A percentile compares a stretch with the other conserved stretches of the same genome.
Evolutionary conservation across 2,329 filamentous ascomycete species (phyloP).

Genomic region (Metarhizium anisopliae): DNA sequence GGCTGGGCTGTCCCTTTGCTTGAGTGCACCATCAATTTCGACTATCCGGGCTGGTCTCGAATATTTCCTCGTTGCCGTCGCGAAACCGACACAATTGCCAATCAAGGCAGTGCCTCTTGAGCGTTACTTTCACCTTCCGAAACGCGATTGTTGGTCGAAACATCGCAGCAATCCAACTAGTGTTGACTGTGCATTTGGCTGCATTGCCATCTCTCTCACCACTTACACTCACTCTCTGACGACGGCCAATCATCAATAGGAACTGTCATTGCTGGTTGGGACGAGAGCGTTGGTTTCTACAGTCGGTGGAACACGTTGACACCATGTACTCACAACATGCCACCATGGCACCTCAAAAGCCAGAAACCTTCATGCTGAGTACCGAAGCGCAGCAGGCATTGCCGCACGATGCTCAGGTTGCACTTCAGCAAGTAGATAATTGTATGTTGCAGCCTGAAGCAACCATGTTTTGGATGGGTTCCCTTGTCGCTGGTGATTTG

Average conservation of each 20-base stretch:
- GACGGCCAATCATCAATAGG: neutral
- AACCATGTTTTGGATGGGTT: neutral
- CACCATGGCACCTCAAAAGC: conserved; percentile 89
- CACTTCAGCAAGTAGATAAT: conserved; percentile 96
- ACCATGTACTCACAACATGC: conserved; percentile 76
- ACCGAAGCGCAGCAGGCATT: conserved; percentile 94
- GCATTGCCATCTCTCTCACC: neutral
- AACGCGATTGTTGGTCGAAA: neutral
- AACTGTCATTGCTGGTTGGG: neutral
- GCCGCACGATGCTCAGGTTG: conserved; percentile 92
- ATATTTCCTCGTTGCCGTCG: conserved; percentile 19
- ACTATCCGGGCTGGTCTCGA: conserved; percentile 41
- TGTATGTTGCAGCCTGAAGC: conserved; percentile 45
- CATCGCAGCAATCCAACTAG: neutral
- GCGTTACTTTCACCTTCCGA: neutral
- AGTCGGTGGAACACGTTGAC: conserved; percentile 15
- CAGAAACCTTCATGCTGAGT: conserved; percentile 97
- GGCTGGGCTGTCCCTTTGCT: conserved; percentile 20
- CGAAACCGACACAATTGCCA: conserved; percentile 2
- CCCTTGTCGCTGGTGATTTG: neutral
- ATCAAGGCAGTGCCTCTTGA: conserved; percentile 25
- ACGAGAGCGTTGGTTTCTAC: conserved; percentile 1
- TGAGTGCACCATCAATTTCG: conserved; percentile 17
- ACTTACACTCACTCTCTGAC: neutral
- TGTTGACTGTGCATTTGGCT: neutral